Conservation (phyloP, 2,329 filamentous ascomycete species). For the Elsinoe perseae region DNA sequence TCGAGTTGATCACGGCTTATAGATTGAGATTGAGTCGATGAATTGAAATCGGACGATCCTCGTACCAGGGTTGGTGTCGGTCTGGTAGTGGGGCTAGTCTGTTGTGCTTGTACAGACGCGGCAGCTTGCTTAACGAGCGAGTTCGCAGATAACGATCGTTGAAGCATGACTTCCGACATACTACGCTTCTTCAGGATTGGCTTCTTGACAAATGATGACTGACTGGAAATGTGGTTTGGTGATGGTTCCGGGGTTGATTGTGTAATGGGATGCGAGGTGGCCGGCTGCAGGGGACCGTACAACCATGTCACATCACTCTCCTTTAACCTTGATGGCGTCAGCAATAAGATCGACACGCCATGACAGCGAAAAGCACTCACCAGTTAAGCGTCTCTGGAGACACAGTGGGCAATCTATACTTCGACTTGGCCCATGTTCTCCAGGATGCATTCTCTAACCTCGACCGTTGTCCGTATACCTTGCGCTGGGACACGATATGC, state of each 20-base stretch:
- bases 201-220: constrained; percentile 70
- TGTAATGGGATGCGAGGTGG: constrained; percentile 48
- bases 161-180: constrained; percentile 91
- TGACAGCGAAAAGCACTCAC: constrained; percentile 45
- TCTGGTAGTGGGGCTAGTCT: constrained; percentile 48
- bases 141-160: constrained; percentile 77
- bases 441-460: constrained; percentile 93
- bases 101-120: constrained; percentile 75
- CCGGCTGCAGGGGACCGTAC: constrained; percentile 82
- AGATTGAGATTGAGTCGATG: constrained; percentile 53
- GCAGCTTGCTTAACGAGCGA: constrained; percentile 85
- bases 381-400: constrained; percentile 90
- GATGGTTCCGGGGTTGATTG: constrained; percentile 41
- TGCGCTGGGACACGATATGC: constrained; percentile 74
- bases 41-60: constrained; percentile 60
- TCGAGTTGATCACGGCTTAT: constrained; percentile 57
- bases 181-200: constrained; percentile 94
- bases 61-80: constrained; percentile 46
- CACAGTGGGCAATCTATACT: constrained; percentile 77
- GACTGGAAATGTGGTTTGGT: constrained; percentile 50
- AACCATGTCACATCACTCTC: constrained; percentile 97
- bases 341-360: constrained; percentile 16
- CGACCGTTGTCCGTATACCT: constrained; percentile 70
- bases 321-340: constrained; percentile 63
- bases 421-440: constrained; percentile 92